These are phyloP conservation scores for Quaeritorhiza haematococci DNA, from an alignment of 371 early-diverging fungal species.

Conservation along the genomic window DNA sequence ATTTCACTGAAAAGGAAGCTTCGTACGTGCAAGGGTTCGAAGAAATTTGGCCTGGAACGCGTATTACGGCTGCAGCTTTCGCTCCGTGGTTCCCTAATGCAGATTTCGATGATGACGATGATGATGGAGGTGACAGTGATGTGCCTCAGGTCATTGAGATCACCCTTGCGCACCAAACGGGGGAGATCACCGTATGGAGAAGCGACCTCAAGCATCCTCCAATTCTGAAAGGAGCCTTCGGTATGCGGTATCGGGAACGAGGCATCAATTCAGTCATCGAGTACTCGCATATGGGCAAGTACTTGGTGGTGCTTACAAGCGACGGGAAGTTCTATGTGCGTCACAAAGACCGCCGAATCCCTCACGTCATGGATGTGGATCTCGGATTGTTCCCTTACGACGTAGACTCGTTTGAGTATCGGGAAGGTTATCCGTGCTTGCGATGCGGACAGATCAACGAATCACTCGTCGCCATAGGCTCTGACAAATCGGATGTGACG, in stretches of 20 bases:
- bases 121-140: too few species aligned
- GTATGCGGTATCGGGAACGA: neutral
- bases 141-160: neutral
- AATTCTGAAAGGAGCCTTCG: neutral
- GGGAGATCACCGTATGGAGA: neutral
- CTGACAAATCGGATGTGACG: neutral
- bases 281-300: neutral
- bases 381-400: neutral
- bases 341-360: neutral
- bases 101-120: too few species aligned
- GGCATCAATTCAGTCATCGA: neutral
- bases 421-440: neutral
- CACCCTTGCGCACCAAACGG: neutral
- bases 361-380: neutral
- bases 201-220: neutral
- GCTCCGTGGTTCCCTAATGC: neutral
- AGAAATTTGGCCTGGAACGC: neutral
- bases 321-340: neutral
- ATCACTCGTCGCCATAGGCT: neutral
- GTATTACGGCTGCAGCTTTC: neutral
- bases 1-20: neutral
- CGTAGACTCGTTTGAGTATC: neutral
- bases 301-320: neutral
- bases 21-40: neutral
- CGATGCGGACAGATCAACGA: neutral